Evolutionary conservation across 1,139 yeast genomes (phyloP), one percentile per base, ranked within the genome.

Genomic region (Pichia sp.): DNA sequence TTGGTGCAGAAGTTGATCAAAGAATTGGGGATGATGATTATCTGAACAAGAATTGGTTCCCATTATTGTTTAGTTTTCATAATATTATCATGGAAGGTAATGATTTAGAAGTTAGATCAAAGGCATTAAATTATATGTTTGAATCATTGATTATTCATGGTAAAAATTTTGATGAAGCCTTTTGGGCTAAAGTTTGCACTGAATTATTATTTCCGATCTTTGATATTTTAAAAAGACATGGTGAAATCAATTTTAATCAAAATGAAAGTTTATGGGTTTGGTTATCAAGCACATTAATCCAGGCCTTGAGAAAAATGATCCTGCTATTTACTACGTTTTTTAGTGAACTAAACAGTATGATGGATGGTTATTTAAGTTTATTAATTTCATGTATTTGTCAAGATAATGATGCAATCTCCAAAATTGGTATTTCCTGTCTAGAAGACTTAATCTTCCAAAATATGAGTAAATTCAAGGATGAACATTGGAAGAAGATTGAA

Each of bases 271-370:
- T 89, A 56, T 86, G 96, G 35, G 95, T 94, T 20, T 94, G 98
- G 98, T 69, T 92, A 43, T 87, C 97, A 0, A 90, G 98, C 0
- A 94, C 98, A 0, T 75, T 94, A 64, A 89, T 94, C 48, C 98
- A 94, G 64, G 98, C 97, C 0, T 71, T 94, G 59, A 79, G 95
- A 61, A 87, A 87, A 58, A 78, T 90, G 83, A 81, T 92, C 54
- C 81, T 86, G 0, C 69, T 94, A 48, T 83, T 90, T 58, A 77
- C 90, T 1, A 85, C 82, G 52, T 90, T 85, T 64, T 92, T 87
- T 62, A 82, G 74, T 31, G 75, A 81, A 2, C 74, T 92, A 58
- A 81, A 81, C 53, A 71, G 76, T 37, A 78, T 85, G 76, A 70
- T 92, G 45, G 84, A 78, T 50, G 94, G 87, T 2, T 87, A 84